Percentiles rank a stretch among this genome's conserved stretches.
phyloP scores from a whole-genome alignment of 352 stramenopile genomes.

The Globisporangium cystogenes region DNA sequence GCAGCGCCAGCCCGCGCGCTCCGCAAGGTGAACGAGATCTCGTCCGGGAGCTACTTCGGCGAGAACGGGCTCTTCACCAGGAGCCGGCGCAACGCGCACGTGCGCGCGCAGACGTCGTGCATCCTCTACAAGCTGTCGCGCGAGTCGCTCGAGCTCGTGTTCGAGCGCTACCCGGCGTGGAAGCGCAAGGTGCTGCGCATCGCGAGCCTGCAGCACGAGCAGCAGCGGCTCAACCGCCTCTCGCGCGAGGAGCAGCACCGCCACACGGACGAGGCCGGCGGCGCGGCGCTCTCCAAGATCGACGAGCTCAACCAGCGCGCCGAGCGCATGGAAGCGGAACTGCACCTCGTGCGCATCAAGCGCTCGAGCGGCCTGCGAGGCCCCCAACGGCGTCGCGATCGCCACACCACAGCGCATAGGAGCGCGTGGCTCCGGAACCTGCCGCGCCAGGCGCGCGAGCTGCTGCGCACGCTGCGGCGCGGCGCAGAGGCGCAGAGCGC shows the following conservation, averaged over 20 bases:
- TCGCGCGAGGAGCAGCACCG: too few species aligned
- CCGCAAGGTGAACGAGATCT: conserved; percentile 56
- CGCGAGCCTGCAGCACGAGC: conserved; percentile 56
- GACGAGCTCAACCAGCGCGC: conserved; percentile 40
- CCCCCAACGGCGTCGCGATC: too few species aligned
- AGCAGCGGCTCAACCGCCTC: conserved; percentile 40
- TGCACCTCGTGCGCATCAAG: conserved; percentile 25
- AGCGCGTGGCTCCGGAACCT: too few species aligned
- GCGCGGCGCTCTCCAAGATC: conserved; percentile 22
- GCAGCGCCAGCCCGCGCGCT: conserved; percentile 8
- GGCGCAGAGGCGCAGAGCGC: conserved; percentile 47
- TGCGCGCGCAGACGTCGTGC: conserved; percentile 59
- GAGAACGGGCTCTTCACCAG: conserved; percentile 54
- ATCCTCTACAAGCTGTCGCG: conserved; percentile 53
- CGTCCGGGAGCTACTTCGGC: conserved; percentile 50
- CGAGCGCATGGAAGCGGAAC: conserved; percentile 43
- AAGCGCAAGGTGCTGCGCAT: conserved; percentile 59
- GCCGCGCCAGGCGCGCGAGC: too few species aligned
- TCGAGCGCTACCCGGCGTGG: conserved; percentile 54
- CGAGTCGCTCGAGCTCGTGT: conserved; percentile 51
- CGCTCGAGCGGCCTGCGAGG: conserved; percentile 5
- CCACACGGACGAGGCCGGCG: too few species aligned
- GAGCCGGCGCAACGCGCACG: conserved; percentile 40
- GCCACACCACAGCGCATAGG: too few species aligned
- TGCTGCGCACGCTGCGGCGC: conserved; percentile 2